These are phyloP conservation scores for Discostella stelligera DNA, from an alignment of 352 stramenopile genomes.

Conservation along the genomic window DNA sequence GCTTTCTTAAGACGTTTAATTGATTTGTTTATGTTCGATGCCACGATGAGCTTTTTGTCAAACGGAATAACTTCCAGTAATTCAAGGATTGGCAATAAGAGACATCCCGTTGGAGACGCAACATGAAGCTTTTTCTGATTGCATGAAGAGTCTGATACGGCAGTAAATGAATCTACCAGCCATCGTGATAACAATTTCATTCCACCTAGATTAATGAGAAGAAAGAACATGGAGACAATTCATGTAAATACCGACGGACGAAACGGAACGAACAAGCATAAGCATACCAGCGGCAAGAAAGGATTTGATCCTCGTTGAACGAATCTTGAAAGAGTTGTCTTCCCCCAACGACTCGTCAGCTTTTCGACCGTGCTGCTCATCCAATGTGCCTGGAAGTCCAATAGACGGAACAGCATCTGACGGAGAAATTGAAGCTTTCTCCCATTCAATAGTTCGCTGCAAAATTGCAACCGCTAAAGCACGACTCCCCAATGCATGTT, in stretches of 20 bases:
- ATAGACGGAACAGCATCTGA: background rate
- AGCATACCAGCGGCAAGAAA: conserved; percentile 18
- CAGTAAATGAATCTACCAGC: conserved; percentile 37
- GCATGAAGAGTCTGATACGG: conserved; percentile 8
- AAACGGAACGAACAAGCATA: background rate
- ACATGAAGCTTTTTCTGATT: conserved; percentile 16
- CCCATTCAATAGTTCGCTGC: conserved; percentile 40
- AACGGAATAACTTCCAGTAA: conserved; percentile 43
- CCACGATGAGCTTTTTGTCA: conserved; percentile 39
- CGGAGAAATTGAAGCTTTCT: conserved; percentile 12
- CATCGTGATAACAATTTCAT: conserved; percentile 43
- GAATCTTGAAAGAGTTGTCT: conserved; percentile 1
- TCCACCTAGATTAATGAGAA: conserved; percentile 3
- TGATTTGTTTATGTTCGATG: conserved; percentile 41
- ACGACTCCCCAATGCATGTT: conserved; percentile 22
- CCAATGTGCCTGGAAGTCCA: background rate
- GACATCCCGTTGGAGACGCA: conserved; percentile 29
- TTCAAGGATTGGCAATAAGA: conserved; percentile 35
- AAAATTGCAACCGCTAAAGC: conserved; percentile 35
- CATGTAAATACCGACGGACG: background rate
- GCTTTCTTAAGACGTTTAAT: conserved; percentile 46
- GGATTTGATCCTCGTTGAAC: conserved; percentile 6
- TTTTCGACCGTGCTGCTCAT: background rate
- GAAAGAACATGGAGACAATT: background rate
- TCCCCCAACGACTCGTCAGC: background rate